These are phyloP conservation scores for Umbilicus rupestris DNA, from an alignment of 164 flowering plant genomes.

Conservation along the genomic window DNA sequence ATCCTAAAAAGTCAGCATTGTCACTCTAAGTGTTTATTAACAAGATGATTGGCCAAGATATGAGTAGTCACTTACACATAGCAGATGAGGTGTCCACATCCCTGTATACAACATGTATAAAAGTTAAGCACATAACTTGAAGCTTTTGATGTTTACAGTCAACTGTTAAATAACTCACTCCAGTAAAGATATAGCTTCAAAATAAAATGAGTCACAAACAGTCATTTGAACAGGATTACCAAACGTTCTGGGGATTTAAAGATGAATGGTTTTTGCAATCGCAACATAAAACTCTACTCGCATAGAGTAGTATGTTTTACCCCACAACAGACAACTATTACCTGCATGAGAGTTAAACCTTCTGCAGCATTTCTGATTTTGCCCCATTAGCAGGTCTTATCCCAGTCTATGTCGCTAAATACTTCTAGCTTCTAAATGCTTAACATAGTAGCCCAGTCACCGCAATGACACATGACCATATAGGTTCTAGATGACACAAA, in stretches of 20 bases:
- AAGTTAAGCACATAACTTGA: conserved; percentile 13
- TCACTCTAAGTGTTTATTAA: neutral
- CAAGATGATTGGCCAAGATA: neutral
- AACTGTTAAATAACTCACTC: neutral
- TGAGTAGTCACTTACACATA: conserved; percentile 27
- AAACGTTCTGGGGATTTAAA: neutral
- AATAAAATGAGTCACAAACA: too few species aligned
- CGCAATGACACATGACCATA: neutral
- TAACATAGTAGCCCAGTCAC: neutral
- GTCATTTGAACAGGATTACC: too few species aligned
- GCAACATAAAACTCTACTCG: neutral
- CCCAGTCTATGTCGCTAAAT: too few species aligned
- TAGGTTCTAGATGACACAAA: neutral
- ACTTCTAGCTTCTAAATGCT: neutral
- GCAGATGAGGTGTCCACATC: conserved; percentile 27
- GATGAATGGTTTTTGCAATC: neutral
- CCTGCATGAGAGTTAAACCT: too few species aligned
- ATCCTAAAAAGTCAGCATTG: neutral
- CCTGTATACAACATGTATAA: conserved; percentile 24
- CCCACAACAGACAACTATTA: too few species aligned
- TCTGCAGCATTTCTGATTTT: too few species aligned
- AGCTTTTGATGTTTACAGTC: neutral
- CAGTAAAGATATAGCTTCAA: neutral
- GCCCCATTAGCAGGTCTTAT: too few species aligned
- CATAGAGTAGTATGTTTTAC: too few species aligned